Evolutionary conservation across 208 protist species (phyloP).

Genomic region (Trypanosoma lewisi): DNA sequence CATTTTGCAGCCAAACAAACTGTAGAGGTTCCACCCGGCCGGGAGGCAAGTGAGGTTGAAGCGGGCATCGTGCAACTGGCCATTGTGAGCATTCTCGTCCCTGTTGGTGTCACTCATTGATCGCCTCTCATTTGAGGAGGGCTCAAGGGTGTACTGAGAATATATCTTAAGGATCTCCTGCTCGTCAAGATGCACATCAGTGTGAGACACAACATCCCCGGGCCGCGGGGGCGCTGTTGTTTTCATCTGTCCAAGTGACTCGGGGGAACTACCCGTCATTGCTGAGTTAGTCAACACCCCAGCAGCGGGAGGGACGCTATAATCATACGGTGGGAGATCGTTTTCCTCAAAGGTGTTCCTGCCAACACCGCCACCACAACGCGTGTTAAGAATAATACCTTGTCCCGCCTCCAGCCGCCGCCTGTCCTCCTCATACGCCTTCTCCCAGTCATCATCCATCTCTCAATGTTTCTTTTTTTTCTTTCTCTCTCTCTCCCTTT

Average conservation of each 20-base stretch:
- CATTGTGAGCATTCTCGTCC: not conserved
- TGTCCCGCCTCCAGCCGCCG: conserved; percentile 19
- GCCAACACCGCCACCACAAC: not conserved
- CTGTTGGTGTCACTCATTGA: not conserved
- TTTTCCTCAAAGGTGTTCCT: conserved; percentile 16
- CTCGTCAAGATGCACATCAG: not conserved
- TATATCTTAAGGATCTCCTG: conserved; percentile 10
- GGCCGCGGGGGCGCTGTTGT: not conserved
- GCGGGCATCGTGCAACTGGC: conserved; percentile 7
- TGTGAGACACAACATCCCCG: not conserved
- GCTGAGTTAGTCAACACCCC: not conserved
- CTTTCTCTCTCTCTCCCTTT: not conserved
- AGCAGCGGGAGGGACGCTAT: no score
- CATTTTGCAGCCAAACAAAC: conserved; percentile 19
- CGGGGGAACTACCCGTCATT: not conserved
- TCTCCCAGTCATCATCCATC: conserved; percentile 24
- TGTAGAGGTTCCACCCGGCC: conserved; percentile 10
- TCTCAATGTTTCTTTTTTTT: not conserved
- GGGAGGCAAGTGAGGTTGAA: conserved; percentile 15
- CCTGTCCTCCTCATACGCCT: conserved; percentile 25
- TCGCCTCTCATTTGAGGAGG: not conserved
- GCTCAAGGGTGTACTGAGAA: conserved; percentile 10
- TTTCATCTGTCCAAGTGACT: not conserved
- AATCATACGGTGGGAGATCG: no score
- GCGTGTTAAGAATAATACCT: not conserved